phyloP scores from a whole-genome alignment of 169 alveolate genomes.

The Eimeria necatrix region DNA sequence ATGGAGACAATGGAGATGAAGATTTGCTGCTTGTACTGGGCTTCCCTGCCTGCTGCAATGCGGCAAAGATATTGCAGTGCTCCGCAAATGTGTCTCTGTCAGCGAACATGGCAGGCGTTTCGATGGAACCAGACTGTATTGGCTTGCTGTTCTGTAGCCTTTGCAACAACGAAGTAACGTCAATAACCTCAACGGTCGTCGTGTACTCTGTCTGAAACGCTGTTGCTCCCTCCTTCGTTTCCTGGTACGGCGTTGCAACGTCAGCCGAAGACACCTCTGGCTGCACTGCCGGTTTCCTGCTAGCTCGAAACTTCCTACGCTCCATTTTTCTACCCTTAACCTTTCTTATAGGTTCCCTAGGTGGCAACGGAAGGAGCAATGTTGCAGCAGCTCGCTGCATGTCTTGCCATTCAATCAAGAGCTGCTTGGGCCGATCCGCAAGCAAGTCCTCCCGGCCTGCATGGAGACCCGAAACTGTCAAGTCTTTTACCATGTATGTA shows the following conservation, averaged over 20 bases:
- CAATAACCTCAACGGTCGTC: constrained; percentile 1
- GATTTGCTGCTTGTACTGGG: background rate
- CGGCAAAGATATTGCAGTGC: constrained; percentile 34
- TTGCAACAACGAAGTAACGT: constrained; percentile 8
- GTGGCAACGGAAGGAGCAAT: constrained; percentile 61
- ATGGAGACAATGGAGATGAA: background rate
- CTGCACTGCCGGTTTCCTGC: background rate
- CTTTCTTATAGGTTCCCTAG: background rate
- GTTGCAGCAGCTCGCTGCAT: constrained; percentile 29
- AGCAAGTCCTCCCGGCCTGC: constrained; percentile 71
- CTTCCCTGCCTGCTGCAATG: background rate
- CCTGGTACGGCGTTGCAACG: background rate
- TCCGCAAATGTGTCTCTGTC: constrained; percentile 55
- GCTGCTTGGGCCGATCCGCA: constrained; percentile 60
- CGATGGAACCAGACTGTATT: background rate
- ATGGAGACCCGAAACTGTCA: constrained; percentile 63
- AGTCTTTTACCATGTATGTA: constrained; percentile 74
- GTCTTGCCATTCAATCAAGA: constrained; percentile 54
- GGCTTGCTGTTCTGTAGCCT: background rate
- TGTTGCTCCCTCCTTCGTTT: constrained; percentile 12
- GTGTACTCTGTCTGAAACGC: constrained; percentile 42
- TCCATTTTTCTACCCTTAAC: background rate
- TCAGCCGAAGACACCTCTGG: background rate
- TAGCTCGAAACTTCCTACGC: background rate
- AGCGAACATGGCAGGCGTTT: background rate